Evolutionary conservation across 2,329 filamentous ascomycete species (phyloP).

Genomic region (Hypoxylon sp.): DNA sequence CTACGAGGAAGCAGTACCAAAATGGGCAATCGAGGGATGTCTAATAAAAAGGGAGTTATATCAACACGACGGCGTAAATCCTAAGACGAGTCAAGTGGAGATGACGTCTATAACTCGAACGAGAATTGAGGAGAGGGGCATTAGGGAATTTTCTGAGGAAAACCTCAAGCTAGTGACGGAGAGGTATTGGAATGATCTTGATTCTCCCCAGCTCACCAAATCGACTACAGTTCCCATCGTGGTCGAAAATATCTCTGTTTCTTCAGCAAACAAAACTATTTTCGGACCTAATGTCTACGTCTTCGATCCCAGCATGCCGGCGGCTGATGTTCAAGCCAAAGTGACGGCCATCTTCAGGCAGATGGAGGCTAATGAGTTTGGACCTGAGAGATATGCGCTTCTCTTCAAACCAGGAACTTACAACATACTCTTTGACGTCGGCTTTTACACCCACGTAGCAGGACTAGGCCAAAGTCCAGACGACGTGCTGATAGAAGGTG

Average conservation of each 20-base stretch:
- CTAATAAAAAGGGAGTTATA: constrained; percentile 33
- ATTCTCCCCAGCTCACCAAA: constrained; percentile 4
- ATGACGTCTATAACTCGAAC: constrained; percentile 9
- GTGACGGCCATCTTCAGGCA: constrained; percentile 49
- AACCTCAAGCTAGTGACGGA: constrained; percentile 31
- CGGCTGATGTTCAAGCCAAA: constrained; percentile 49
- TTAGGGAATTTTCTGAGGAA: constrained; percentile 25
- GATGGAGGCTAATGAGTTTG: constrained; percentile 55
- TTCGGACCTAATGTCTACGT: constrained; percentile 53
- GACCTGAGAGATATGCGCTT: constrained; percentile 50
- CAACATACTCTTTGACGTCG: constrained; percentile 52
- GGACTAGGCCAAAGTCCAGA: constrained; percentile 51
- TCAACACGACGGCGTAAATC: constrained; percentile 11
- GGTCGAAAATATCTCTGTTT: constrained; percentile 19
- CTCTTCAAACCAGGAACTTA: constrained; percentile 53
- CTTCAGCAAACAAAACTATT: constrained; percentile 48
- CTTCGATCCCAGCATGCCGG: constrained; percentile 51
- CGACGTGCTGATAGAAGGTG: constrained; percentile 52
- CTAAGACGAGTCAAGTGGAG: constrained; percentile 4
- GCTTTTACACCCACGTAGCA: constrained; percentile 53
- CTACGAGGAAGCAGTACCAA: constrained; percentile 34
- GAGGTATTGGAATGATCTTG: constrained; percentile 26
- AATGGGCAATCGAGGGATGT: constrained; percentile 37
- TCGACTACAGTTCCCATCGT: constrained; percentile 2
- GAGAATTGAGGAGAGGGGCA: constrained; percentile 25